Conservation (phyloP, 257 asterid species). For the Ocimum tenuiflorum region DNA sequence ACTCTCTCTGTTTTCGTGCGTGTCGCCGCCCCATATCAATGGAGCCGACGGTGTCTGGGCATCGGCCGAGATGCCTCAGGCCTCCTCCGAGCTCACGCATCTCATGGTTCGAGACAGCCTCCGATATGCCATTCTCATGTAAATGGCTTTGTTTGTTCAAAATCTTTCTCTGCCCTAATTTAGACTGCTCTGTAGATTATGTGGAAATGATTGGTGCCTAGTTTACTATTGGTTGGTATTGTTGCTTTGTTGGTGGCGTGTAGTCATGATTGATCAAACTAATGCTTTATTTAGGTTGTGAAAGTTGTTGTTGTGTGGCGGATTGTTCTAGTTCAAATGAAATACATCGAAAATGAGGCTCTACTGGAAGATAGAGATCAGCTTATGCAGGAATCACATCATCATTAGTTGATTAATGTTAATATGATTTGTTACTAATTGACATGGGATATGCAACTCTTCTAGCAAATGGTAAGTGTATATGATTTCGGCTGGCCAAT, state of each 20-base stretch:
- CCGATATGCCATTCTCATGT: conserved; percentile 49
- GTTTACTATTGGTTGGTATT: not conserved
- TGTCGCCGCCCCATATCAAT: conserved; percentile 26
- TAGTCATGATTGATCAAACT: not conserved
- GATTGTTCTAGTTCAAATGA: too few relatives aligned
- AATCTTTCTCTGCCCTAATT: not conserved
- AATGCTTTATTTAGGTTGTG: not conserved
- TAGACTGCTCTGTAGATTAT: not conserved
- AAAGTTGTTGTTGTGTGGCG: not conserved
- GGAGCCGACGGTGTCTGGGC: conserved; percentile 42
- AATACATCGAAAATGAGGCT: too few relatives aligned
- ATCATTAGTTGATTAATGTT: not conserved
- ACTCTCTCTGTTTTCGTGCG: conserved; percentile 28
- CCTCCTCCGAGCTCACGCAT: conserved; percentile 38
- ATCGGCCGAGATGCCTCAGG: conserved; percentile 37
- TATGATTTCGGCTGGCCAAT: not conserved
- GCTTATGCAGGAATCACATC: not conserved
- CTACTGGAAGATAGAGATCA: not conserved
- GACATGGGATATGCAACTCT: too few relatives aligned
- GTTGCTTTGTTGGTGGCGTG: too few relatives aligned
- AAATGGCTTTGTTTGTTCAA: not conserved
- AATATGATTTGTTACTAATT: not conserved
- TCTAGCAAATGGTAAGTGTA: too few relatives aligned
- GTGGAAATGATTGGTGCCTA: not conserved
- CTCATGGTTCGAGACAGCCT: conserved; percentile 45